Percentiles rank a stretch among this genome's conserved stretches.
Conservation (phyloP, 2,329 filamentous ascomycete species). For the Calonectria multiphialidica region DNA sequence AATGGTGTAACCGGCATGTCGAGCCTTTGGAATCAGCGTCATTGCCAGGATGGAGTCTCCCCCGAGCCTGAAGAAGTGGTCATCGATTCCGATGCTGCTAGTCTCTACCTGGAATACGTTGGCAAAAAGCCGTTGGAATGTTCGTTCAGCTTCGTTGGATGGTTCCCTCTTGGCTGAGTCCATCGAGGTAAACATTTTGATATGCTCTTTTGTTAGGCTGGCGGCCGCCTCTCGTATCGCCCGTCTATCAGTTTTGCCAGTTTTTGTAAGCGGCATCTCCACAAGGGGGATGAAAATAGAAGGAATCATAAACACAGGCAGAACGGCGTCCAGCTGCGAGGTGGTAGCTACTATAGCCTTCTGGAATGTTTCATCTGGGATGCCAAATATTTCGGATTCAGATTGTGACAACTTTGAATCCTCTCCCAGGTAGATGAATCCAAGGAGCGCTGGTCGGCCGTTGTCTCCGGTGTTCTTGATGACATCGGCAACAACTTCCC, state of each 20-base stretch:
- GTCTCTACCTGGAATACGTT: conserved; percentile 7
- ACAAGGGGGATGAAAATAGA: neutral
- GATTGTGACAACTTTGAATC: neutral
- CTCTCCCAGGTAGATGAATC: neutral
- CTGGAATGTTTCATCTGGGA: neutral
- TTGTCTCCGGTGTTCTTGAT: neutral
- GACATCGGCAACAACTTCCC: neutral
- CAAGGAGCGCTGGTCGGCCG: neutral
- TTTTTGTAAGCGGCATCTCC: neutral
- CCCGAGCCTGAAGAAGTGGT: conserved; percentile 27
- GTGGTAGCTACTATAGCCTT: neutral
- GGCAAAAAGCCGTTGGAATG: conserved; percentile 8
- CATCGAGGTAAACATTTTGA: neutral
- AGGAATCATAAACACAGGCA: neutral
- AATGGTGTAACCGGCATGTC: conserved; percentile 7
- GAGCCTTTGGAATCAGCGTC: conserved; percentile 11
- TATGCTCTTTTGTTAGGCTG: neutral
- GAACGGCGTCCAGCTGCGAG: neutral
- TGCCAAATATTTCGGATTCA: neutral
- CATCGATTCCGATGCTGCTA: conserved; percentile 15
- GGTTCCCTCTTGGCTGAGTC: neutral
- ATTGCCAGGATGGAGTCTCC: conserved; percentile 27
- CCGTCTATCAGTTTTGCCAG: conserved; percentile 19
- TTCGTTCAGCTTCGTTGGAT: neutral
- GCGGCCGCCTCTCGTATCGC: conserved; percentile 10